These are phyloP conservation scores for Colletotrichum acutatum DNA, from an alignment of 2,329 filamentous ascomycete genomes.

Conservation along the genomic window DNA sequence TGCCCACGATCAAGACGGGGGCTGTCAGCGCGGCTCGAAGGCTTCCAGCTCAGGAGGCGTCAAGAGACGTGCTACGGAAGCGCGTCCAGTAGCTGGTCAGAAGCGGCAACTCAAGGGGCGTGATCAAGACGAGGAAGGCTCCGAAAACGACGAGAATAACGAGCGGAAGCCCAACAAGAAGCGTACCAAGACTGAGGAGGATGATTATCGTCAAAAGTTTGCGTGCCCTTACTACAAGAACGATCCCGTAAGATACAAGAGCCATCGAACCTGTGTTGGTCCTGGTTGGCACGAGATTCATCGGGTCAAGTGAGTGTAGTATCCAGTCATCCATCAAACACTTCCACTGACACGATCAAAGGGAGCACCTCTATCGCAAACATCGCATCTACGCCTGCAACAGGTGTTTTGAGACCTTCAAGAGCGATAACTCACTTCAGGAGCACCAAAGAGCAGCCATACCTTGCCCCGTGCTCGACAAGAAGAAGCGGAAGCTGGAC, in stretches of 20 bases:
- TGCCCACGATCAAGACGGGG: constrained; percentile 3
- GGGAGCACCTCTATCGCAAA: constrained; percentile 51
- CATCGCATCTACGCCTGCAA: constrained; percentile 47
- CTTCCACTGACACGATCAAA: constrained; percentile 4
- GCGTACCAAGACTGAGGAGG: constrained; percentile 13
- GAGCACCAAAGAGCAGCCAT: constrained; percentile 42
- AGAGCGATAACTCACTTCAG: constrained; percentile 43
- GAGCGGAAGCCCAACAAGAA: constrained; percentile 14
- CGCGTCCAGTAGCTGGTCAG: background rate
- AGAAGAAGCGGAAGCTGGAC: constrained; percentile 37
- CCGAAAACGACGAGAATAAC: background rate
- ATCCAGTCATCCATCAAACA: background rate
- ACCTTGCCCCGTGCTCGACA: constrained; percentile 38
- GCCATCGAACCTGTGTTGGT: constrained; percentile 46
- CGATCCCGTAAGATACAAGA: constrained; percentile 45
- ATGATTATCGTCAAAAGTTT: constrained; percentile 34
- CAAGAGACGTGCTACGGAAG: background rate
- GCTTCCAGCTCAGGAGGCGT: background rate
- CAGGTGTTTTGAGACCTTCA: constrained; percentile 49
- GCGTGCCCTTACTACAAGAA: constrained; percentile 54
- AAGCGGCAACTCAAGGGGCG: constrained; percentile 3
- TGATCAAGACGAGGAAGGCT: background rate
- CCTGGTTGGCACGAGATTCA: constrained; percentile 51
- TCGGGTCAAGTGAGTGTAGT: constrained; percentile 46
- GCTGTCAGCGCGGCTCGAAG: background rate